phyloP scores from a whole-genome alignment of 345 rosid species.

The Pistacia integerrima region DNA sequence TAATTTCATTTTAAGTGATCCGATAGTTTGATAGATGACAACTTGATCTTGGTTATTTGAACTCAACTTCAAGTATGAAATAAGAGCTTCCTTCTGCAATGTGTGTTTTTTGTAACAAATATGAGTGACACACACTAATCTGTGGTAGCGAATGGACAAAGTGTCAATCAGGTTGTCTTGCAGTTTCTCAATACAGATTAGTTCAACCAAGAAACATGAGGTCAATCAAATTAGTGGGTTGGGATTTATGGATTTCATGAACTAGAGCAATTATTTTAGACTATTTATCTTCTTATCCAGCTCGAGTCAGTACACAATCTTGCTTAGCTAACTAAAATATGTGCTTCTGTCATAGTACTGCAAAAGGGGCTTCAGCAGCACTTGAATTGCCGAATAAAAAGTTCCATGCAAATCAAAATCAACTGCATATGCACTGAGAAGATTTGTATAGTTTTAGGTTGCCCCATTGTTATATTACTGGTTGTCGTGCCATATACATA shows the following conservation, averaged over 20 bases:
- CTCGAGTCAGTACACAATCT: not conserved
- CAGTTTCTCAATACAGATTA: not conserved
- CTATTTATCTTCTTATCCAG: not conserved
- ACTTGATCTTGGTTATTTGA: too few species aligned
- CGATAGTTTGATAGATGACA: too few species aligned
- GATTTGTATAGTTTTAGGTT: not conserved
- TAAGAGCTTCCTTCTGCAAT: not conserved
- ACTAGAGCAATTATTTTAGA: not conserved
- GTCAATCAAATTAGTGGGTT: not conserved
- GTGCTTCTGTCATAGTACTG: not conserved
- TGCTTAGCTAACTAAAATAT: not conserved
- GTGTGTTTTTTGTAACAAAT: not conserved
- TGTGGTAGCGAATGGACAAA: not conserved
- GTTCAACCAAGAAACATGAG: not conserved
- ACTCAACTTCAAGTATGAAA: not conserved
- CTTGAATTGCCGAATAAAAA: not conserved
- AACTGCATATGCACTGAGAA: not conserved
- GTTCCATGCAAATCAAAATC: not conserved
- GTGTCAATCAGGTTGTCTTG: not conserved
- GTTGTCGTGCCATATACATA: not conserved
- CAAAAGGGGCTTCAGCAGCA: not conserved
- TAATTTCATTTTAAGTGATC: too few species aligned
- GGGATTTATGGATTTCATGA: not conserved
- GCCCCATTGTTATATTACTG: not conserved
- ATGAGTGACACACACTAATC: not conserved